Evolutionary conservation across 192 early-diverging fungal genomes (phyloP).

Genomic region (Obelidium mucronatum): DNA sequence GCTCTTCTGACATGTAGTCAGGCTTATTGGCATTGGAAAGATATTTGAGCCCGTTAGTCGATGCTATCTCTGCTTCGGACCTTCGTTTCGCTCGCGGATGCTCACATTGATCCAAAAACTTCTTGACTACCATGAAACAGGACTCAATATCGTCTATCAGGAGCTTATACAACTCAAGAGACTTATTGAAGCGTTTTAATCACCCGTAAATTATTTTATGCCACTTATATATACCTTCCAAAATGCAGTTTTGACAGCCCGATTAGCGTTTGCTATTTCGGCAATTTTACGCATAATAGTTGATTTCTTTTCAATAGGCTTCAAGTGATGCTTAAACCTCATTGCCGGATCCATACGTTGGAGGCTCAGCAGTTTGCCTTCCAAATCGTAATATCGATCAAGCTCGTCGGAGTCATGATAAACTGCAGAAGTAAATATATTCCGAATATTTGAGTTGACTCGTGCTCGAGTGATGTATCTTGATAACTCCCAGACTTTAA

Average conservation of each 20-base stretch:
- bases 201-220: no score
- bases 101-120: slow-evolving; percentile 4
- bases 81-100: neutral
- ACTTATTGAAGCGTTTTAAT: neutral
- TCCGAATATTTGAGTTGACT: slow-evolving; percentile 32
- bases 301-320: slow-evolving; percentile 21
- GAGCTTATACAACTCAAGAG: neutral
- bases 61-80: slow-evolving; percentile 25
- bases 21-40: no score
- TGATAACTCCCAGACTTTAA: slow-evolving; percentile 1
- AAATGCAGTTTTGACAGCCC: slow-evolving; percentile 31
- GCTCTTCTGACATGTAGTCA: slow-evolving; percentile 14
- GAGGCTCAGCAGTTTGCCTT: neutral
- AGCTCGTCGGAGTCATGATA: slow-evolving; percentile 15
- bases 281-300: neutral
- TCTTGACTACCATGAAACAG: slow-evolving; percentile 10
- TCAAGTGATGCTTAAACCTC: slow-evolving; percentile 4
- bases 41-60: slow-evolving; percentile 8
- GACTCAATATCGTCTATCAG: slow-evolving; percentile 28
- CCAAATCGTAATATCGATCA: slow-evolving; percentile 10
- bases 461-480: neutral
- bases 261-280: slow-evolving; percentile 7
- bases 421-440: neutral
- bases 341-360: neutral
- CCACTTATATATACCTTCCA: slow-evolving; percentile 18